Evolutionary conservation across 2,329 filamentous ascomycete species (phyloP).

Genomic region (Beauveria asiatica): DNA sequence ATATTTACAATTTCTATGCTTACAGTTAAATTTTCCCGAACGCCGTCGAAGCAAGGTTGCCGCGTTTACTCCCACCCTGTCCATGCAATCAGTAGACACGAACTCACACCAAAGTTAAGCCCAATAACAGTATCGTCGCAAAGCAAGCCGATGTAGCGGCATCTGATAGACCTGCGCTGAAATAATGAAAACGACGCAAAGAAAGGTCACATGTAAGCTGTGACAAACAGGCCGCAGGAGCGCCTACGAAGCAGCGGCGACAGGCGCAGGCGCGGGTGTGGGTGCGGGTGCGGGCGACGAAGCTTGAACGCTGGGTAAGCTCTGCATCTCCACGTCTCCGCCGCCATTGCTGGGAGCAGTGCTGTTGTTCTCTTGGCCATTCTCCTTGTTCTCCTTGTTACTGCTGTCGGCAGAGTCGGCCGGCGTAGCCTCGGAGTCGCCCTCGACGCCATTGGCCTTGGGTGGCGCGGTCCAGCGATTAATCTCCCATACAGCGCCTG

Average conservation of each 20-base stretch:
- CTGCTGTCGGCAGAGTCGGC: conserved; percentile 42
- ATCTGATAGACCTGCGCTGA: not conserved
- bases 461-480: conserved; percentile 72
- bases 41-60: not conserved
- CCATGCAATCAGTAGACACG: conserved; percentile 1
- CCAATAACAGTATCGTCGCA: not conserved
- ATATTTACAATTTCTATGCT: conserved; percentile 5
- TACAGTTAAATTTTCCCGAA: not conserved
- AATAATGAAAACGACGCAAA: not conserved
- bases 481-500: conserved; percentile 74
- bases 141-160: not conserved
- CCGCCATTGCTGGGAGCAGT: conserved; percentile 35
- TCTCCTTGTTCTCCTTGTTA: conserved; percentile 58
- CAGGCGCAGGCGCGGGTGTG: conserved; percentile 25
- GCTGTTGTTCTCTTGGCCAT: conserved; percentile 42
- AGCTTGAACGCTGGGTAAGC: conserved; percentile 40
- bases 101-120: not conserved
- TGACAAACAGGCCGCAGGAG: not conserved
- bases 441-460: conserved; percentile 39
- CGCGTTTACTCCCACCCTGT: not conserved
- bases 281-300: conserved; percentile 40
- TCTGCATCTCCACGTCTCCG: conserved; percentile 44
- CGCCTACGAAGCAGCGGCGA: conserved; percentile 35
- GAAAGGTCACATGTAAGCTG: not conserved
- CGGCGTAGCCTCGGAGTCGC: conserved; percentile 37